Evolutionary conservation across 73 alveolate genomes (phyloP), one percentile per base, ranked within the genome.

Genomic region (Halteria grandinella): DNA sequence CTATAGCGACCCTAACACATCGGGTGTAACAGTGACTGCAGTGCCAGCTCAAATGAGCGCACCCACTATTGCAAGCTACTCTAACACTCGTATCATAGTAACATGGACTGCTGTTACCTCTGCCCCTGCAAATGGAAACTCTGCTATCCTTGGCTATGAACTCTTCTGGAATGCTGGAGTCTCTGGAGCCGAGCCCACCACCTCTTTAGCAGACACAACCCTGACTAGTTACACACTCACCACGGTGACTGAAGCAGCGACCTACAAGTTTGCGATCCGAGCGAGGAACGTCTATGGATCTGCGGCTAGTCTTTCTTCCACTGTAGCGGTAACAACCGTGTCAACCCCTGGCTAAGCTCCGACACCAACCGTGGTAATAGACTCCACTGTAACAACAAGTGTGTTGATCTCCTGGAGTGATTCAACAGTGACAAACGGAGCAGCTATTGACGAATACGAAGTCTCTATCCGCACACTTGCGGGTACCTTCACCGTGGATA

Each of bases 211-310:
- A 3, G 78, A 40, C 24, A 6, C 87, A 29, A 21, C 47, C 3
- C 54, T 25, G 17, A 50, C 70, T 2, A 75, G 48, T 44, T 43
- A 75, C 34, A 55, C 43, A 23, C 58, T 47, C 6, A 11, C 54
- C 4, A 70, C 70, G 18, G 69, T 75, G 17, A 34, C 72, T 15
- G 83, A 70, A 7, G 89, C 77, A 17, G 20, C 10, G 0, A 12
- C 29, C 31, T 79, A 79, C 45, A 47, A 17, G 17, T 79, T 79
- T 40, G 49, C 25, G 27, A 79, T 79, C 17, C 45, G 89, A 79
- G 89, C 89, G 24, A 64, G 24, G 58, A 79, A 79, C 55, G 64
- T 79, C 44, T 79, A 79, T 64, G 89, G 83, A 0, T 48, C 55
- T 62, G 82, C 77, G 23, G 31, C 58, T 20, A 59, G 32, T n/a